Base-by-base conservation (phyloP, 306 rosid genomes). In the Vigna unguiculata region DNA sequence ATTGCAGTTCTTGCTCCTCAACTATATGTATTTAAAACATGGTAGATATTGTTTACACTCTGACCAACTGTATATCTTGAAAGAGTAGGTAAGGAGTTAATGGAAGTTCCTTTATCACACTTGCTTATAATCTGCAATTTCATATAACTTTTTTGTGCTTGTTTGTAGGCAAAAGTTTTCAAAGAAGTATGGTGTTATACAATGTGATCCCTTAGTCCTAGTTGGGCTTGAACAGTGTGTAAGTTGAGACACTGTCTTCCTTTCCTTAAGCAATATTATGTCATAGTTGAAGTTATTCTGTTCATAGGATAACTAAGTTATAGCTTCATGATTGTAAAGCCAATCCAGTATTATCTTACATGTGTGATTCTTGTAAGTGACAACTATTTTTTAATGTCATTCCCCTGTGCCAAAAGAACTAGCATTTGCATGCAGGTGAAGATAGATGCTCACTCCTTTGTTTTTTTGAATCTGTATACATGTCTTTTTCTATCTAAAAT, bases 211-310 rank as follows among this genome's bases (percentile, higher is more conserved):
- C 80, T 71, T 83, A 77, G 84, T 90, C 83, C 91, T 90, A 41
- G 73, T 80, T 22, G 97, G 96, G 81, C 88, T 92, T 82, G 96
- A 92, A 73, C 85, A 81, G 83, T 88, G 91, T 81, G 97, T 90
- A 82, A 85, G 96, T 82, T 66, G 40, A 32, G 61, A 53, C 51
- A 51, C 68, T 53, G 54, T 32, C n/a, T 69, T 25, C 16, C 32
- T 66, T 58, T 62, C 72, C 47, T 43, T 30, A 49, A 69, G 30
- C 43, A 49, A 24, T 66, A 12, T 72, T 67, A 21, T 70, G 10
- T 9, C 52, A 28, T 69, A 77, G 69, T 51, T 73, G 72, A 64
- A 58, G 69, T 49, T 46, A 20, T 30, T 75, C 75, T 69, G 67
- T 74, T 61, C 54, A 22, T 19, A 8, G 47, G 34, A 24, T 53